Evolutionary conservation across 2,329 filamentous ascomycete genomes (phyloP), one percentile per base, ranked within the genome.

Genomic region (Botrytis fragariae): DNA sequence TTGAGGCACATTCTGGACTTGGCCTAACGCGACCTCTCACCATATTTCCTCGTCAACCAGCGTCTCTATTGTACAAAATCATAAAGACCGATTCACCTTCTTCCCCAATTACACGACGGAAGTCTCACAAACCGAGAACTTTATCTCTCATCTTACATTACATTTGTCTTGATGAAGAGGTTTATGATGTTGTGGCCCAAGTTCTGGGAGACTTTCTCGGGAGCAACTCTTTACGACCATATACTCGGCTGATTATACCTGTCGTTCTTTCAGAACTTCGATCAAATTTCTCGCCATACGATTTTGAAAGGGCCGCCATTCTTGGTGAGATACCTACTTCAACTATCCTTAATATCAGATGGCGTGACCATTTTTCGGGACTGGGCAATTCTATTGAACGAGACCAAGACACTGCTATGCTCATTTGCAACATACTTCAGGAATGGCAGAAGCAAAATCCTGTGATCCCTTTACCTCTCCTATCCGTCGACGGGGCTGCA

Each of bases 21-120:
- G 81, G 86, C 4, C 84, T 88, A 10, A 83, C 82, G 77, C 86
- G 82, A 71, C 84, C 84, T 29, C 83, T 93, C 25, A 84, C 91
- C 63, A 87, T 97, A 5, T 97, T 95, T 78, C 89, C 92, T 0
- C 92, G 92, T 76, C 93, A 97, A 78, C 93, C 95, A 0, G 91
- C 93, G 2, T 93, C 91, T 22, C 82, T 97, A 16, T 84, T 95
- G 0, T 97, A 97, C 83, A 93, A 91, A 79, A 92, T 98, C 71
- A 89, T 82, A 0, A 87, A 89, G 81, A 79, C 57, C 85, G 84
- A 79, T 86, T 68, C 69, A 16, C 83, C 2, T 85, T 42, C 73
- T 20, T 80, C 44, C 85, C 83, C 1, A 85, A 67, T 61, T 12
- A 25, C 70, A 18, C 68, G 59, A 8, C 42, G 62, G 8, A 59